Evolutionary conservation across 805 yeast genomes (phyloP), one percentile per base, ranked within the genome.

Genomic region (Myxozyma sirexii): DNA sequence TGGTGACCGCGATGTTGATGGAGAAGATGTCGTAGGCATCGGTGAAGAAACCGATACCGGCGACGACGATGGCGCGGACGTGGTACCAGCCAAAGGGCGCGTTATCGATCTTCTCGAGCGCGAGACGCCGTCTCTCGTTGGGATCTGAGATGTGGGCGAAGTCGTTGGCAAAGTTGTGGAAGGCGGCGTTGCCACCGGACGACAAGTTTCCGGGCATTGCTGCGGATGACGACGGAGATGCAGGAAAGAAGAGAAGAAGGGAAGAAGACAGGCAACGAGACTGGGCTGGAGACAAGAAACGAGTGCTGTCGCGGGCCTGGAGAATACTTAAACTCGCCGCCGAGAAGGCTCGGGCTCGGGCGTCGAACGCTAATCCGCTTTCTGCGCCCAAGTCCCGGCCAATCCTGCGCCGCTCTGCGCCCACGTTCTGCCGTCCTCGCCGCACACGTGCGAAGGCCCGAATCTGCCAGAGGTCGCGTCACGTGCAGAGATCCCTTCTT

Each of bases 11-110:
- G 78, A 90, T 78, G 76, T 87, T 88, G 69, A 90, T 90, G 67
- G 97, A 92, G 70, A 90, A 91, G 67, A 91, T 88, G 79, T 91
- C 97, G 75, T 91, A 90, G 57, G 97, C 84, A 77, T 90, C 97
- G 29, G 96, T 90, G 76, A 91, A 75, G 84, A 90, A 90, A 74
- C 97, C 97, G 66, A 90, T 94, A 80, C 97, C 90, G 12, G 96
- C 64, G 52, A 70, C 58, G 55, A 68, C 17, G 64, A 67, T 67
- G 49, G 70, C 67, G 37, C 70, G 68, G 23, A 82, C 74, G 67
- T 82, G 85, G 68, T 83, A 80, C 85, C 85, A 81, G 39, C 84
- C 82, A 67, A 82, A 82, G 24, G 81, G 81, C 51, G 84, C 82
- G 64, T 79, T 77, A 71, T 82, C 85, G 62, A 82, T 81, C 68